These are phyloP conservation scores for Lumnitzera littorea DNA, from an alignment of 345 rosid genomes.

Conservation along the genomic window DNA sequence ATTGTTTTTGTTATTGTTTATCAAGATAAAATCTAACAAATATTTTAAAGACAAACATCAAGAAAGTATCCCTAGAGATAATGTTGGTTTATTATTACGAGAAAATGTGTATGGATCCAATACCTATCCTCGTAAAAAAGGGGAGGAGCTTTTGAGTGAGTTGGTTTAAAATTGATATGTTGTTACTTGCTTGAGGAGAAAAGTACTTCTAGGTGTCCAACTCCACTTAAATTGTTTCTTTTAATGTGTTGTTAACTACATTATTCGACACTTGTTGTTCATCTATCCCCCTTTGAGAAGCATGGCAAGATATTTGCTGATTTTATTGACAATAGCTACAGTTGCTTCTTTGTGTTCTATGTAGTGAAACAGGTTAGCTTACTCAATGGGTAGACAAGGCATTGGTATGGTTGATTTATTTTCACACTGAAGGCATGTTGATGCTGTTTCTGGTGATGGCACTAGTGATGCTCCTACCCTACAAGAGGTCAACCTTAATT, in stretches of 20 bases:
- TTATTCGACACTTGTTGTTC: slow-evolving; percentile 1
- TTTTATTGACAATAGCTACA: slow-evolving; percentile 92
- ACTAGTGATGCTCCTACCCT: too few species aligned
- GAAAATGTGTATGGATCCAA: slow-evolving; percentile 72
- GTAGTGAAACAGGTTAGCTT: too few species aligned
- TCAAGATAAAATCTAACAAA: slow-evolving; percentile 55
- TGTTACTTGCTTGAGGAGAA: too few species aligned
- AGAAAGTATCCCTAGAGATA: slow-evolving; percentile 63
- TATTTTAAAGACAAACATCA: slow-evolving; percentile 63
- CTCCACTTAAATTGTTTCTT: too few species aligned
- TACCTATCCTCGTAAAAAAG: slow-evolving; percentile 80
- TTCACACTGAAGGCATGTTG: too few species aligned
- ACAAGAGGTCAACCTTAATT: too few species aligned
- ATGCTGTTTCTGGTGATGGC: too few species aligned
- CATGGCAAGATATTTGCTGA: slow-evolving; percentile 79
- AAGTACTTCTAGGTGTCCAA: too few species aligned
- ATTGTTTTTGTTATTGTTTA: slow-evolving; percentile 8
- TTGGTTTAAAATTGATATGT: background rate
- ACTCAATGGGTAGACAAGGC: too few species aligned
- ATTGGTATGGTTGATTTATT: too few species aligned
- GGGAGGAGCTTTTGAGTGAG: slow-evolving; percentile 88
- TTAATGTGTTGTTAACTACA: background rate
- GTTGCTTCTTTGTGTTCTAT: slow-evolving; percentile 45
- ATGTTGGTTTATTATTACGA: slow-evolving; percentile 55
- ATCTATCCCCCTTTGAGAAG: slow-evolving; percentile 83